Conservation (phyloP, 805 yeast genomes). For the Ogataea kodamae region DNA sequence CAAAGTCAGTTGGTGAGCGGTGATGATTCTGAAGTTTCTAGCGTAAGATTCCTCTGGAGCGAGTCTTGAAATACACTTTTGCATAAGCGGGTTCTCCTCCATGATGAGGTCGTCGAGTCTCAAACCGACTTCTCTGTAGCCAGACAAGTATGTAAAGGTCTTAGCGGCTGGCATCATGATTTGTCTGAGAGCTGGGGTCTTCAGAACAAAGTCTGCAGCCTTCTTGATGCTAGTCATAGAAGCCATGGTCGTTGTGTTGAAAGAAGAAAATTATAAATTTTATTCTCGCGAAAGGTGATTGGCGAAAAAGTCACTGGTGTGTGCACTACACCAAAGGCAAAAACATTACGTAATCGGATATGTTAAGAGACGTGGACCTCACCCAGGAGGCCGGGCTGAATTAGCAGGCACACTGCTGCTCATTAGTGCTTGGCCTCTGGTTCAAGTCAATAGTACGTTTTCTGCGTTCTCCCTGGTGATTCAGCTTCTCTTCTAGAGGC, state of each 20-base stretch:
- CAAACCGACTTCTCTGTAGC: constrained; percentile 94
- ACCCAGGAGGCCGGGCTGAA: neutral
- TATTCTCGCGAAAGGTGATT: constrained; percentile 19
- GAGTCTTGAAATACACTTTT: constrained; percentile 84
- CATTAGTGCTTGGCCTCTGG: constrained; percentile 32
- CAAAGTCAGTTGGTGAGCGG: constrained; percentile 85
- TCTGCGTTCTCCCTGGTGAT: constrained; percentile 21
- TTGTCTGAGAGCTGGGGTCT: constrained; percentile 73
- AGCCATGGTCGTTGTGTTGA: constrained; percentile 37
- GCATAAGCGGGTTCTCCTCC: constrained; percentile 85
- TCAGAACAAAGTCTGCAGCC: constrained; percentile 73
- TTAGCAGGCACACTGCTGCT: constrained; percentile 32
- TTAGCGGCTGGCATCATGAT: constrained; percentile 78
- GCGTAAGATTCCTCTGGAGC: constrained; percentile 83
- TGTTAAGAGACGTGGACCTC: too few species aligned
- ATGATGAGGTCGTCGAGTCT: constrained; percentile 82
- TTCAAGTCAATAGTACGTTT: constrained; percentile 29
- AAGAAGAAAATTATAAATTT: constrained; percentile 12
- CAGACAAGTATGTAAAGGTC: constrained; percentile 68
- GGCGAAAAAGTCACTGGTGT: constrained; percentile 5
- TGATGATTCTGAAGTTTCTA: constrained; percentile 86
- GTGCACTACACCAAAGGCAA: constrained; percentile 2
- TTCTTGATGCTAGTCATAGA: constrained; percentile 68
- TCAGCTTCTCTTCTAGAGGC: constrained; percentile 30
- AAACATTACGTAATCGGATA: too few species aligned